These are phyloP conservation scores for Russula ochroleuca DNA, from an alignment of 768 basidiomycete genomes.

Conservation along the genomic window DNA sequence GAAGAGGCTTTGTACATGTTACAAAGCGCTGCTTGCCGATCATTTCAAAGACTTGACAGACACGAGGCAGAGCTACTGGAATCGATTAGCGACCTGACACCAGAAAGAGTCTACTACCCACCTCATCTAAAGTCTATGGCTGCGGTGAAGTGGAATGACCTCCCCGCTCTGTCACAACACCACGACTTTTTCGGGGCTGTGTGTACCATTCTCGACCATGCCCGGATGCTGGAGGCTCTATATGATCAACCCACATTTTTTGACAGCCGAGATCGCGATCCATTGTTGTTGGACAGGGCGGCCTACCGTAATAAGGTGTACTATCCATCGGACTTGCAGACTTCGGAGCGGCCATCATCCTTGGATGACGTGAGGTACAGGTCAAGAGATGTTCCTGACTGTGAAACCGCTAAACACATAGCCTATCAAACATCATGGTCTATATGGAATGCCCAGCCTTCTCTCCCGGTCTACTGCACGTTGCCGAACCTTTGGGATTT, in stretches of 20 bases:
- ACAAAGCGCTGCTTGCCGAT: conserved; percentile 37
- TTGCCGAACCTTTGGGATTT: neutral
- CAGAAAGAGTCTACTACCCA: conserved; percentile 14
- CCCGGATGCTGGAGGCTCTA: neutral
- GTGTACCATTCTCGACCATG: conserved; percentile 4
- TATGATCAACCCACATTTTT: neutral
- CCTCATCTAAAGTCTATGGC: conserved; percentile 8
- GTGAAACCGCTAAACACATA: neutral
- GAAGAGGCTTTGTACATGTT: conserved; percentile 44
- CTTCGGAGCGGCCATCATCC: neutral
- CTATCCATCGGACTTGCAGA: conserved; percentile 9
- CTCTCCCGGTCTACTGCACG: neutral
- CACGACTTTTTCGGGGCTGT: conserved; percentile 4
- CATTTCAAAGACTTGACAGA: conserved; percentile 38
- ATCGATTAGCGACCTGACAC: conserved; percentile 4
- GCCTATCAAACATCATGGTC: conserved; percentile 11
- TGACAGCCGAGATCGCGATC: neutral
- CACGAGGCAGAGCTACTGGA: neutral
- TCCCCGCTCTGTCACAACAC: conserved; percentile 13
- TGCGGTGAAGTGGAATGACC: conserved; percentile 5
- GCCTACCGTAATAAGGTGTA: conserved; percentile 6
- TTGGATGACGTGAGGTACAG: conserved; percentile 1
- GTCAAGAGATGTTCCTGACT: neutral
- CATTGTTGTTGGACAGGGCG: conserved; percentile 1
- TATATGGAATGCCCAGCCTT: neutral